These are phyloP conservation scores for Colletotrichum falcatum DNA, from an alignment of 2,329 filamentous ascomycete species.

Conservation along the genomic window DNA sequence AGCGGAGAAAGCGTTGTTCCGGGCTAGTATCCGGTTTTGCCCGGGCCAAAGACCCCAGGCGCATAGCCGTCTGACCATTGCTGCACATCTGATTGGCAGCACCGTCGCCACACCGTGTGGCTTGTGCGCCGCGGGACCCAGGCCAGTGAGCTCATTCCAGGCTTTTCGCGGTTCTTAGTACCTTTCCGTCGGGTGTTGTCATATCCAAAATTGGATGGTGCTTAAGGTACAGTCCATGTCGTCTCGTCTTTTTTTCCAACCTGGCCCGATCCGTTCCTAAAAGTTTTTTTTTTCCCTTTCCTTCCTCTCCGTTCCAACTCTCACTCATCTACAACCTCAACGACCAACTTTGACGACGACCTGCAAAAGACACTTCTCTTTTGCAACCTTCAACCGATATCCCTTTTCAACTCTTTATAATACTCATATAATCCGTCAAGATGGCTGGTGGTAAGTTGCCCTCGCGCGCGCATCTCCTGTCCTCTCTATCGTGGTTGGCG, in stretches of 20 bases:
- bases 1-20: conserved; percentile 39
- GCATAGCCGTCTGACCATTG: conserved; percentile 39
- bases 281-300: conserved; percentile 42
- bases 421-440: conserved; percentile 46
- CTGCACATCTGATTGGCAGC: conserved; percentile 52
- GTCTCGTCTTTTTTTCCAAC: conserved; percentile 45
- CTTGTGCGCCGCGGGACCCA: conserved; percentile 42
- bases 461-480: conserved; percentile 1
- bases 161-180: conserved; percentile 9
- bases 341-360: conserved; percentile 35
- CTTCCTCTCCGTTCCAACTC: conserved; percentile 20
- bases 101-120: conserved; percentile 49
- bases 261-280: conserved; percentile 42
- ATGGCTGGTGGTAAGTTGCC: conserved; percentile 60
- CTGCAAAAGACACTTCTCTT: conserved; percentile 41
- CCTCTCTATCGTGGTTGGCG: conserved; percentile 27
- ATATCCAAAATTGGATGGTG: conserved; percentile 55
- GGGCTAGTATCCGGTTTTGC: conserved; percentile 39
- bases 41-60: conserved; percentile 34
- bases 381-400: conserved; percentile 45
- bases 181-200: conserved; percentile 50
- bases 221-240: conserved; percentile 38
- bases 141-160: conserved; percentile 48
- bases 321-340: conserved; percentile 29
- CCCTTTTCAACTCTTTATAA: conserved; percentile 41